Evolutionary conservation across 1,139 yeast species (phyloP).

Genomic region (Zygoascus meyerae): DNA sequence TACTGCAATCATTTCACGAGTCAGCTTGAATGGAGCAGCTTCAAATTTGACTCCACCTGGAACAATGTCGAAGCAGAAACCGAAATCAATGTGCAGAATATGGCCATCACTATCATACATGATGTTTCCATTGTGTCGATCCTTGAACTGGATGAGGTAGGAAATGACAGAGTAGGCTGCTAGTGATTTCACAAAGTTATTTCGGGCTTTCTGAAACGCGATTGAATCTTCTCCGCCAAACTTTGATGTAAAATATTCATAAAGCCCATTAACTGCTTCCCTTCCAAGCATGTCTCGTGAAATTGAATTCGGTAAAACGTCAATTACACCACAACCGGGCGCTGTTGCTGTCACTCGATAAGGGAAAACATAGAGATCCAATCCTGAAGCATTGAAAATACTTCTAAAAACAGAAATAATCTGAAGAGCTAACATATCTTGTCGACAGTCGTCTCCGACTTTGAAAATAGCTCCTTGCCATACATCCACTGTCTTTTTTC

Average conservation of each 20-base stretch:
- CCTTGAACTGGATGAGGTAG: conserved; percentile 88
- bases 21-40: conserved; percentile 93
- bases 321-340: conserved; percentile 98
- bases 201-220: conserved; percentile 85
- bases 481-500: conserved; percentile 26
- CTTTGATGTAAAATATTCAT: conserved; percentile 85
- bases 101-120: conserved; percentile 98
- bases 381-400: conserved; percentile 81
- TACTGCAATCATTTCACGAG: conserved; percentile 93
- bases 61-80: conserved; percentile 96
- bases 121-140: conserved; percentile 97
- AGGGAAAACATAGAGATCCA: conserved; percentile 88
- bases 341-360: conserved; percentile 97
- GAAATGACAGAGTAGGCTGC: conserved; percentile 97
- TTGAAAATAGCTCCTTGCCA: conserved; percentile 98
- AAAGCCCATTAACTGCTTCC: conserved; percentile 95
- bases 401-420: conserved; percentile 86
- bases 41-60: conserved; percentile 99
- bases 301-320: conserved; percentile 89
- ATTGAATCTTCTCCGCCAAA: conserved; percentile 91
- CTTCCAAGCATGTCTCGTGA: conserved; percentile 98
- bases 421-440: conserved; percentile 92
- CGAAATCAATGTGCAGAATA: conserved; percentile 92
- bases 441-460: conserved; percentile 98
- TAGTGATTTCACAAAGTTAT: conserved; percentile 84